These are phyloP conservation scores for Coemansia sp. DNA, from an alignment of 192 early-diverging fungal genomes.

Conservation along the genomic window DNA sequence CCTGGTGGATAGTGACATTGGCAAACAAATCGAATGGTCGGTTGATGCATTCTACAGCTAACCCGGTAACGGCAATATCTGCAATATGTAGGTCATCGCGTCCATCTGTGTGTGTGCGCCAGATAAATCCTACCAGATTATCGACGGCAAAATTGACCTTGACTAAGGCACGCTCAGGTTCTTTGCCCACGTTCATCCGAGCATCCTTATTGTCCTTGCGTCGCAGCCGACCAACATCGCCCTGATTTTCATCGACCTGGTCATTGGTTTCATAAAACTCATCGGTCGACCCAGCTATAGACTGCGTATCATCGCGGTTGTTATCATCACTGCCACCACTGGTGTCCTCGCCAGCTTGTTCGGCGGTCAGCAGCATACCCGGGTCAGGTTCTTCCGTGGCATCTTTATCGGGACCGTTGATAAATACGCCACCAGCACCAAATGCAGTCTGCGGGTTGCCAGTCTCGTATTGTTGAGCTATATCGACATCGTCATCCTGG, in stretches of 20 bases:
- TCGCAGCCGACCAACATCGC: constrained; percentile 14
- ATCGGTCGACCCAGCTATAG: constrained; percentile 25
- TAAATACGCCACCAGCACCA: constrained; percentile 36
- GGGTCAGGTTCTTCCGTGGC: constrained; percentile 5
- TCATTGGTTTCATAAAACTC: constrained; percentile 49
- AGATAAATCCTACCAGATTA: constrained; percentile 49
- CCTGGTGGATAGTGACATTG: constrained; percentile 69
- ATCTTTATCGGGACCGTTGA: background rate
- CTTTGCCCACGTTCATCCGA: constrained; percentile 28
- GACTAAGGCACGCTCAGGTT: constrained; percentile 38
- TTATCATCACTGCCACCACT: background rate
- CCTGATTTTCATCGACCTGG: constrained; percentile 10
- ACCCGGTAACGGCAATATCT: constrained; percentile 58
- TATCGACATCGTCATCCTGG: constrained; percentile 43
- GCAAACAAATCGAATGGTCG: constrained; percentile 65
- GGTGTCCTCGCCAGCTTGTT: background rate
- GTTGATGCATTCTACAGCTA: constrained; percentile 65
- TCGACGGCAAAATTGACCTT: constrained; percentile 48
- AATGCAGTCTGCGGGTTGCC: constrained; percentile 26
- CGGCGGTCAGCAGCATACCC: background rate
- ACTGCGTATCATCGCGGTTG: constrained; percentile 3
- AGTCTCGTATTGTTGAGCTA: constrained; percentile 45
- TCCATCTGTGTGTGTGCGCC: constrained; percentile 42
- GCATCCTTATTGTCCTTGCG: constrained; percentile 22
- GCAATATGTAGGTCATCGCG: constrained; percentile 47